A percentile compares a stretch with the other conserved stretches of the same genome.
These are phyloP conservation scores for Boletus speciosus DNA, from an alignment of 768 basidiomycete species.

Conservation along the genomic window DNA sequence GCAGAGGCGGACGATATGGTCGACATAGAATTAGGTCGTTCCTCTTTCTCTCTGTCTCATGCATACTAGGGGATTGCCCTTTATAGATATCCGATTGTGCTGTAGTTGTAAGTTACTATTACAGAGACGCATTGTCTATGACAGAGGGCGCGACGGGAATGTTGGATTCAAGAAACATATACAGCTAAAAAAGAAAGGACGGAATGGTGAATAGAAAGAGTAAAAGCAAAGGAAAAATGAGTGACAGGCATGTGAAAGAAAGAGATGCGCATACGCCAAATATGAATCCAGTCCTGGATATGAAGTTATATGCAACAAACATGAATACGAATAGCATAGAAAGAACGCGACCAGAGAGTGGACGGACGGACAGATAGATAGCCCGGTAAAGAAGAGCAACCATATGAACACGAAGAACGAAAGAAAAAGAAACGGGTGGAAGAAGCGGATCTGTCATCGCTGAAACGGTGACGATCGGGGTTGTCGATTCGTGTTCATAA, in stretches of 20 bases:
- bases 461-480: slow-evolving; percentile 11
- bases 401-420: slow-evolving; percentile 18
- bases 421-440: neutral
- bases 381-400: slow-evolving; percentile 13
- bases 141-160: neutral
- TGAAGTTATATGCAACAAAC: slow-evolving; percentile 10
- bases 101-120: slow-evolving; percentile 14
- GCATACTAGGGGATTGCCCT: neutral
- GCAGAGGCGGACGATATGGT: slow-evolving; percentile 16
- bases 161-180: slow-evolving; percentile 9
- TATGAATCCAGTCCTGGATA: slow-evolving; percentile 9
- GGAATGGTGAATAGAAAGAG: neutral
- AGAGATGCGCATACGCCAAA: neutral
- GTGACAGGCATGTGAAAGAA: slow-evolving; percentile 1
- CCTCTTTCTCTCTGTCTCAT: neutral
- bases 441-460: neutral
- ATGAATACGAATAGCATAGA: slow-evolving; percentile 4
- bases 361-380: slow-evolving; percentile 11
- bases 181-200: neutral
- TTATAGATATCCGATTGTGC: slow-evolving; percentile 14
- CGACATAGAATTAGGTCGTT: slow-evolving; percentile 15
- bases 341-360: neutral
- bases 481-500: slow-evolving; percentile 4
- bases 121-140: slow-evolving; percentile 7
- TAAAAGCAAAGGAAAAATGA: slow-evolving; percentile 1